Conservation (phyloP, 345 rosid genomes). For the Clausena lansium region DNA sequence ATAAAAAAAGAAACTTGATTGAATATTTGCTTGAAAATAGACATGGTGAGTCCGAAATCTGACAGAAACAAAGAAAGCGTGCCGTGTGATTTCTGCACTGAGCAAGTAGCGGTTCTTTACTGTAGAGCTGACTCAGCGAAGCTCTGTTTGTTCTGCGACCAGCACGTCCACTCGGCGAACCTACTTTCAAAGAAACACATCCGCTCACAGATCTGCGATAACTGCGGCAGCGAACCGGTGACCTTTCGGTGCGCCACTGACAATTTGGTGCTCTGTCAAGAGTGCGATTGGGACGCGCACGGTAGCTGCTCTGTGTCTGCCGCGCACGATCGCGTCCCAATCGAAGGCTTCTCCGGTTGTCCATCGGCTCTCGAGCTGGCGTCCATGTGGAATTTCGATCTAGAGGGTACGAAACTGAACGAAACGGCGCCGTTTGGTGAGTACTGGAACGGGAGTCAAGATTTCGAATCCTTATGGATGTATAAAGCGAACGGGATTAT, state of each 20-base stretch:
- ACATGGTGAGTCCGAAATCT: slow-evolving; percentile 38
- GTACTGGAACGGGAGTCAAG: slow-evolving; percentile 4
- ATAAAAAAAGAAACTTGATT: background rate
- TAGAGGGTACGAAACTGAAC: slow-evolving; percentile 31
- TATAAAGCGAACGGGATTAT: slow-evolving; percentile 27
- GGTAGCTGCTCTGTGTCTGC: slow-evolving; percentile 66
- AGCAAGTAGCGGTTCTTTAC: slow-evolving; percentile 62
- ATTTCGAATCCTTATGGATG: slow-evolving; percentile 46
- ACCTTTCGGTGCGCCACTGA: slow-evolving; percentile 61
- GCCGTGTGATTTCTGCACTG: slow-evolving; percentile 80
- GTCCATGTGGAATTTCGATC: slow-evolving; percentile 55
- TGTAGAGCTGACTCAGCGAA: slow-evolving; percentile 89
- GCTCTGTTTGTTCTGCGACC: slow-evolving; percentile 87
- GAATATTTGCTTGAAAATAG: background rate
- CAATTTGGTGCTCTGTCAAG: slow-evolving; percentile 56
- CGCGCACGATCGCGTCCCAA: slow-evolving; percentile 53
- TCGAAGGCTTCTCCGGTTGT: slow-evolving; percentile 72
- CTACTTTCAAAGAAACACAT: slow-evolving; percentile 69
- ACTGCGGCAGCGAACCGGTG: slow-evolving; percentile 61
- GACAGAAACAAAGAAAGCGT: slow-evolving; percentile 20
- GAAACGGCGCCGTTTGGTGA: background rate
- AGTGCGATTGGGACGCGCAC: slow-evolving; percentile 72
- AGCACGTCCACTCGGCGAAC: slow-evolving; percentile 91
- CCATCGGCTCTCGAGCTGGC: slow-evolving; percentile 65
- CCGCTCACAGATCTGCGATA: slow-evolving; percentile 96